phyloP scores from a whole-genome alignment of 192 early-diverging fungal species.

The Gigaspora rosea region DNA sequence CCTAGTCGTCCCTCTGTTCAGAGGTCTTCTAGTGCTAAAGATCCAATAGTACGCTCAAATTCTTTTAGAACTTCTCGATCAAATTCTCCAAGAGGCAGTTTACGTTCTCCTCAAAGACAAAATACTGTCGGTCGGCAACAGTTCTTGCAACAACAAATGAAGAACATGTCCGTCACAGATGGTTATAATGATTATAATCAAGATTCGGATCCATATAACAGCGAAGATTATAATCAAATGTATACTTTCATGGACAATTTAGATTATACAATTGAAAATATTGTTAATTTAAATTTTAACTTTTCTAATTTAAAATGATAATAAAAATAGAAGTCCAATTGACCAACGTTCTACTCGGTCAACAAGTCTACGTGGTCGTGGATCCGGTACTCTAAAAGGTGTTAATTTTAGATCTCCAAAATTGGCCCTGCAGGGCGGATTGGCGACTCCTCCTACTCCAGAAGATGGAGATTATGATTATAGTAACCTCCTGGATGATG shows the following conservation, averaged over 20 bases:
- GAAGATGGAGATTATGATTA: background rate
- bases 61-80: background rate
- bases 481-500: background rate
- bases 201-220: background rate
- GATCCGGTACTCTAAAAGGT: slow-evolving; percentile 4
- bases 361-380: slow-evolving; percentile 3
- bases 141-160: slow-evolving; percentile 21
- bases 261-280: background rate
- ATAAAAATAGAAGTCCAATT: slow-evolving; percentile 4
- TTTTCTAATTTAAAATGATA: background rate
- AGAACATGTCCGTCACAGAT: background rate
- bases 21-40: background rate
- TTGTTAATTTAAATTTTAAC: background rate
- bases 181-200: slow-evolving; percentile 12
- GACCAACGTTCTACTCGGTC: background rate
- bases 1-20: background rate
- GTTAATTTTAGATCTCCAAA: background rate
- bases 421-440: background rate
- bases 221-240: slow-evolving; percentile 26
- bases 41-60: background rate
- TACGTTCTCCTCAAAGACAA: background rate
- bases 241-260: slow-evolving; percentile 17
- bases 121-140: slow-evolving; percentile 4
- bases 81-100: background rate
- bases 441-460: background rate